Conservation (phyloP, 352 stramenopile species). For the Pythium angustatum region DNA sequence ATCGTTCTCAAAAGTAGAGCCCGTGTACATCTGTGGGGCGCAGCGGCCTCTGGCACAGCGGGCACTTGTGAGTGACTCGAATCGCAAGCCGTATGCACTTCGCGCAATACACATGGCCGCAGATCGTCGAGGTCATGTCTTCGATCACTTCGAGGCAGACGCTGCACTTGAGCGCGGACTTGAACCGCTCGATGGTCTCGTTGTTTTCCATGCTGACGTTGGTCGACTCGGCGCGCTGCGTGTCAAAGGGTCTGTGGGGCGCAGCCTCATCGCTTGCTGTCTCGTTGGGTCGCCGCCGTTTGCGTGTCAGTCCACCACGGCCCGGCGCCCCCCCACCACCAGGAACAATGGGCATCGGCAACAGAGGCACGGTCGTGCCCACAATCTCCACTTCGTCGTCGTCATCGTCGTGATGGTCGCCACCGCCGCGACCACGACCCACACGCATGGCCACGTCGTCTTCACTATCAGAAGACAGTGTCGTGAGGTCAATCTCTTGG, state of each 20-base stretch:
- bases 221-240: conserved; percentile 60
- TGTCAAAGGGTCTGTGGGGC: conserved; percentile 31
- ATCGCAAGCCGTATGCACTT: conserved; percentile 73
- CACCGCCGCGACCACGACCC: too few species aligned
- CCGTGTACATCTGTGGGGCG: conserved; percentile 70
- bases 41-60: conserved; percentile 66
- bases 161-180: conserved; percentile 76
- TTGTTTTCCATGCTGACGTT: conserved; percentile 72
- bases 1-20: conserved; percentile 68
- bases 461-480: conserved; percentile 55
- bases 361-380: conserved; percentile 18
- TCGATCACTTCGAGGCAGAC: conserved; percentile 79
- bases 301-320: conserved; percentile 37
- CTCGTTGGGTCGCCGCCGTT: conserved; percentile 25
- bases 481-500: conserved; percentile 70
- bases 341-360: conserved; percentile 25
- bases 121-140: conserved; percentile 81
- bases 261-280: not conserved
- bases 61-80: conserved; percentile 68
- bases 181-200: conserved; percentile 77
- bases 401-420: conserved; percentile 27
- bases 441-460: conserved; percentile 23
- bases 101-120: conserved; percentile 81
- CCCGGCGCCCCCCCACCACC: not conserved
- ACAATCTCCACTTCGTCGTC: conserved; percentile 70